phyloP scores from a whole-genome alignment of 495 filamentous ascomycete species.

The Aspergillus panamensis region DNA sequence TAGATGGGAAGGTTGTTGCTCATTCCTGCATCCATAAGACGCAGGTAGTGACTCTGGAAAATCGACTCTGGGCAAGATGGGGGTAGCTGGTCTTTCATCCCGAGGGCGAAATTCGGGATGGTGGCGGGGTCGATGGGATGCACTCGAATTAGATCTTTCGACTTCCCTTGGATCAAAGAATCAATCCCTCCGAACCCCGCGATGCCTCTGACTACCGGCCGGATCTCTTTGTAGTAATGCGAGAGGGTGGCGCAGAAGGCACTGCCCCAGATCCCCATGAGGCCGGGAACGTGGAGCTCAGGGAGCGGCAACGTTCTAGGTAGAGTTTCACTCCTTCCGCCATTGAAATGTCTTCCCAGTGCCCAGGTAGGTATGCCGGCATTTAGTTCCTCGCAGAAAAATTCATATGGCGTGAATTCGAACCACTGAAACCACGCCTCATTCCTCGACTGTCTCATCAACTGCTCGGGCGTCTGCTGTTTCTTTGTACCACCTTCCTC shows the following conservation, averaged over 20 bases:
- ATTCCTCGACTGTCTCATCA: conserved; percentile 60
- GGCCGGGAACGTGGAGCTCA: conserved; percentile 71
- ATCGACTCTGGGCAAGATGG: conserved; percentile 70
- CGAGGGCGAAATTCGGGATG: conserved; percentile 82
- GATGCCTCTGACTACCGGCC: conserved; percentile 69
- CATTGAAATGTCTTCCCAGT: conserved; percentile 75
- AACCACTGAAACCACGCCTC: conserved; percentile 99
- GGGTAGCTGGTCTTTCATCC: conserved; percentile 72
- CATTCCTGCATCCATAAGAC: conserved; percentile 97
- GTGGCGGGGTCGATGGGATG: conserved; percentile 88
- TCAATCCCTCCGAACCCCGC: conserved; percentile 76
- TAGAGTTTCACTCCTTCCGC: conserved; percentile 59
- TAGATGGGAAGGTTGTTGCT: conserved; percentile 96
- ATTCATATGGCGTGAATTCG: conserved; percentile 91
- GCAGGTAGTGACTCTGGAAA: conserved; percentile 63
- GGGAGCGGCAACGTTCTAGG: conserved; percentile 62
- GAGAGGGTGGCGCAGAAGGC: conserved; percentile 93
- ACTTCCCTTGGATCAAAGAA: conserved; percentile 75
- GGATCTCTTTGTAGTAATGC: conserved; percentile 93
- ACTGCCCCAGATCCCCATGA: conserved; percentile 91
- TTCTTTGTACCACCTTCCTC: conserved; percentile 19
- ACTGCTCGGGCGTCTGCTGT: conserved; percentile 42
- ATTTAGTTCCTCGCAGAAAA: conserved; percentile 87
- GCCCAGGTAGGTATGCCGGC: conserved; percentile 96
- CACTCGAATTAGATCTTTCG: conserved; percentile 78